Evolutionary conservation across 2,329 filamentous ascomycete species (phyloP), one percentile per base, ranked within the genome.

Genomic region (Thelonectria olida): DNA sequence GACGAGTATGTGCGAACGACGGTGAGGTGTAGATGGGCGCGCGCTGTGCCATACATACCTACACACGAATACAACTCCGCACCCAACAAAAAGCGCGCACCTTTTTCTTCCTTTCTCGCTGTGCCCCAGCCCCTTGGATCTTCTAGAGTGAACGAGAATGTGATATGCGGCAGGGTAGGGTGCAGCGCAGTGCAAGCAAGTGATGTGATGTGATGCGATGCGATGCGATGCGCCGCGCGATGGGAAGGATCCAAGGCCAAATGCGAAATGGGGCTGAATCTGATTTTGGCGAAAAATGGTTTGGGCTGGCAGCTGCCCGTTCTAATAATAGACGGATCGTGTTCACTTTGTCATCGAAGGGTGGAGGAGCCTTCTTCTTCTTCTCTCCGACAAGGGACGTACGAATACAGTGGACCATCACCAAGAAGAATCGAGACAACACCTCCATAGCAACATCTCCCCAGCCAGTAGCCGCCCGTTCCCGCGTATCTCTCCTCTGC

Each of bases 291-390:
- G 23, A 68, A 69, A 56, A 49, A 60, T 66, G 62, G 53, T 45
- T 54, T 60, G 42, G 50, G 34, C 23, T 19, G 34, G 54, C 9
- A 52, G 67, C 59, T 66, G n/a, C n/a, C 65, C 62, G 62, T 72
- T 72, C 70, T 72, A 72, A 72, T 72, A 72, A 72, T 72, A 72
- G 70, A 72, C 62, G 54, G 69, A 72, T 72, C 69, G 69, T 72
- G 69, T 72, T 72, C 69, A 72, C 68, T 66, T 67, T 42, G n/a
- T n/a, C n/a, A n/a, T n/a, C n/a, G n/a, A n/a, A 44, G 57, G 61
- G 47, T 63, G 62, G 63, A 67, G 65, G 64, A 61, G 64, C 54
- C 53, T 54, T 54, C 57, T n/a, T n/a, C n/a, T 15, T 34, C 15
- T 34, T 27, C 15, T 8, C 28, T 31, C 13, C 28, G 8, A 20